Evolutionary conservation across 2,329 filamentous ascomycete species (phyloP), one percentile per base, ranked within the genome.

Genomic region (Diaporthe eres): DNA sequence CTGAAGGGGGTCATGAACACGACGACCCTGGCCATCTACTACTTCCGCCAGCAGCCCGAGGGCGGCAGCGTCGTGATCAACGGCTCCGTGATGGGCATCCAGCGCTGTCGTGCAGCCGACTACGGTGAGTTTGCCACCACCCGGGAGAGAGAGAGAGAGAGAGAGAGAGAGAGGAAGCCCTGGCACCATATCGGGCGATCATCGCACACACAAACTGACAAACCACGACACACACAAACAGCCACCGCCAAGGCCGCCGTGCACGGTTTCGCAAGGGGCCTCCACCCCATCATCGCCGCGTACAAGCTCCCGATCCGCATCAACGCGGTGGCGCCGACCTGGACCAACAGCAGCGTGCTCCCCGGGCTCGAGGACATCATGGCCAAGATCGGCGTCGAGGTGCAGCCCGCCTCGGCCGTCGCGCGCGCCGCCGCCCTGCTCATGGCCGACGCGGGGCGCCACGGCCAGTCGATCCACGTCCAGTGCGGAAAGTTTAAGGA

Each of bases 51-150:
- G 68, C 86, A 89, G 71, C 63, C 83, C 13, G 80, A 83, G 60
- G 84, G 86, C n/a, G 86, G 87, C n/a, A 90, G 88, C 74, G 85
- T 92, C 37, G 88, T 91, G 22, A 83, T 91, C 60, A 89, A 85
- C 63, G 86, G 85, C 4, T 92, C 90, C 0, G 84, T 83, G 6
- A 87, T 88, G 0, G 85, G 84, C 2, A 83, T 91, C 12, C 88
- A 90, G 74, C 87, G 85, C 1, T 84, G 91, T 68, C 84, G 87
- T 25, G 84, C 85, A 3, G 82, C 85, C 0, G 90, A 92, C 78
- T 92, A 92, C 75, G 80, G 86, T 86, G 74, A 80, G 83, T 81
- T 81, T 25, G 3, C 10, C 44, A 0, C 22, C 22, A 0, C 19
- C 22, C 34, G 8, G 34, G 34, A 34, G 34, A 34, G 34, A 34